Conservation (phyloP, 2,329 filamentous ascomycete genomes). For the Didymella sp. region DNA sequence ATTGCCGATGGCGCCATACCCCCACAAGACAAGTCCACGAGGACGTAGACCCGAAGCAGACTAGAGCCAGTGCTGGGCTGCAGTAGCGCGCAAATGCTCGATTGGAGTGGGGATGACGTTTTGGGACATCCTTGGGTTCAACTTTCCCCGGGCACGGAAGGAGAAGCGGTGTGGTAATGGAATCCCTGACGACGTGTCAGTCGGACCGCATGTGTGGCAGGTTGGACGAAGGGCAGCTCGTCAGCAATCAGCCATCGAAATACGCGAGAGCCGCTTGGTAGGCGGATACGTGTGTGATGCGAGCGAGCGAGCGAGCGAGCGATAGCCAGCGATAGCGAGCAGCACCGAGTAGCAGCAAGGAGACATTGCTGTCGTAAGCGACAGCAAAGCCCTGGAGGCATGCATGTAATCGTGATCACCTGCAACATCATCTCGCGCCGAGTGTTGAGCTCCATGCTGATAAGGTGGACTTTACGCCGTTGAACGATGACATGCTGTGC, state of each 20-base stretch:
- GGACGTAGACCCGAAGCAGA: conserved; percentile 7
- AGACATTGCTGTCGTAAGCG: background rate
- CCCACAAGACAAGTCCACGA: conserved; percentile 2
- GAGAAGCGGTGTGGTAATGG: conserved; percentile 12
- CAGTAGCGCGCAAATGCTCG: conserved; percentile 24
- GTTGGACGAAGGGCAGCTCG: background rate
- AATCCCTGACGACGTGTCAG: conserved; percentile 2
- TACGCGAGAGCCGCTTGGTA: background rate
- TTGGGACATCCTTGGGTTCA: conserved; percentile 21
- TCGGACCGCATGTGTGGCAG: background rate
- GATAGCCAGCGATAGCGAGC: background rate
- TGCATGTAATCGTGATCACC: background rate
- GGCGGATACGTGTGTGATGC: conserved; percentile 1
- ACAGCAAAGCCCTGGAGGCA: background rate
- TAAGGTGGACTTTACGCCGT: background rate
- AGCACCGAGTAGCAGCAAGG: background rate
- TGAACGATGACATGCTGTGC: conserved; percentile 13
- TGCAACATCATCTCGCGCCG: background rate
- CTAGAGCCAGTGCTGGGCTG: conserved; percentile 17
- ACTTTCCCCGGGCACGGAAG: conserved; percentile 9
- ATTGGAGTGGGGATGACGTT: conserved; percentile 23
- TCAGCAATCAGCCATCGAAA: background rate
- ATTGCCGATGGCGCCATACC: conserved; percentile 24
- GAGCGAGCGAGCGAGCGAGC: background rate
- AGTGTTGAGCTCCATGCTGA: background rate